Conservation (phyloP, 352 stramenopile species). For the Phytophthora multivora region DNA sequence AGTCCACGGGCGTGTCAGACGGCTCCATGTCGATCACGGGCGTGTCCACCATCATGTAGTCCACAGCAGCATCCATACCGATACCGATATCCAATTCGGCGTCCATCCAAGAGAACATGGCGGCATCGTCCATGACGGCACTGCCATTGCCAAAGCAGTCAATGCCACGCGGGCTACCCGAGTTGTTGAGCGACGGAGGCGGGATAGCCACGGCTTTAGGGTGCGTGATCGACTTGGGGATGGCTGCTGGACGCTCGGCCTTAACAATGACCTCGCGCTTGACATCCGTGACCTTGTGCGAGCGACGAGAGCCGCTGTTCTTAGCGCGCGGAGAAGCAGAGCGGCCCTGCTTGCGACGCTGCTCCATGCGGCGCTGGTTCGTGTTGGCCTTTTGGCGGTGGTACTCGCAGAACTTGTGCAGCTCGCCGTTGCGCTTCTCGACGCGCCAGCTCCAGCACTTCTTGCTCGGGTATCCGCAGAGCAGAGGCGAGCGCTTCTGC, state of each 20-base stretch:
- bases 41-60: conserved; percentile 81
- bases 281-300: conserved; percentile 26
- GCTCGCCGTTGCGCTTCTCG: conserved; percentile 81
- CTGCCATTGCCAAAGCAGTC: conserved; percentile 46
- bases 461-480: conserved; percentile 82
- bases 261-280: conserved; percentile 37
- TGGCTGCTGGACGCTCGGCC: conserved; percentile 15
- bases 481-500: conserved; percentile 58
- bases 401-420: conserved; percentile 89
- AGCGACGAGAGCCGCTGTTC: conserved; percentile 23
- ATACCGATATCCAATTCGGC: conserved; percentile 75
- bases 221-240: conserved; percentile 23
- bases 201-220: conserved; percentile 26
- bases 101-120: conserved; percentile 73
- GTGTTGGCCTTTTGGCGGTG: conserved; percentile 86
- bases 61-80: conserved; percentile 67
- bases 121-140: conserved; percentile 26
- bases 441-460: conserved; percentile 84
- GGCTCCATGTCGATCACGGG: conserved; percentile 75
- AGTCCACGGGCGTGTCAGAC: conserved; percentile 70
- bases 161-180: conserved; percentile 56
- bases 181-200: conserved; percentile 29
- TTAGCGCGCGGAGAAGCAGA: conserved; percentile 32
- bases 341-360: conserved; percentile 69
- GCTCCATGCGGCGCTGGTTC: conserved; percentile 85